Evolutionary conservation across 208 protist species (phyloP).

Genomic region (Leishmania turanica): DNA sequence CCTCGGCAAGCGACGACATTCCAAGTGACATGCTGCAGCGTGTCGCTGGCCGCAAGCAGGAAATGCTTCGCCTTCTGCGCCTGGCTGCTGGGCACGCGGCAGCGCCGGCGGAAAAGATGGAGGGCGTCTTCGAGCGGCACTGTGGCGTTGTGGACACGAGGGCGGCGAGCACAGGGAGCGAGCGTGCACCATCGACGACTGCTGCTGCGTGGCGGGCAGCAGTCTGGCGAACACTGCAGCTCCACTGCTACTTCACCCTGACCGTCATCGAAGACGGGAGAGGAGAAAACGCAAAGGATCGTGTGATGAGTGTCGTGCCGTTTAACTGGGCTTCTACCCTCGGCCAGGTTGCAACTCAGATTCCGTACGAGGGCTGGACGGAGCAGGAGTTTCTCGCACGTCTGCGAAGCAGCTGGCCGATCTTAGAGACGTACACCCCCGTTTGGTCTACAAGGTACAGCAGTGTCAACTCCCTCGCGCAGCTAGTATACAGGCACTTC

Average conservation of each 20-base stretch:
- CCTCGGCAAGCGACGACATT: not conserved
- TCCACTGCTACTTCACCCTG: constrained; percentile 22
- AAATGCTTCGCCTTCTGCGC: constrained; percentile 24
- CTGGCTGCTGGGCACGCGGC: constrained; percentile 6
- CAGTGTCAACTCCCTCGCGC: constrained; percentile 28
- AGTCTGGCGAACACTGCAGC: constrained; percentile 17
- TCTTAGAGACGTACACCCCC: constrained; percentile 14
- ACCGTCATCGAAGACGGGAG: too few relatives aligned
- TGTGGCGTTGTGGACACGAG: constrained; percentile 8
- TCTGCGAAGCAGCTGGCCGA: constrained; percentile 27
- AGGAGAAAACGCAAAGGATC: not conserved
- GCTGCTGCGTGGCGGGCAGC: constrained; percentile 4
- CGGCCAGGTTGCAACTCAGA: constrained; percentile 22
- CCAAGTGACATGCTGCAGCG: constrained; percentile 9
- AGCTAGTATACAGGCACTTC: constrained; percentile 48
- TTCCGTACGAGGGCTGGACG: constrained; percentile 72
- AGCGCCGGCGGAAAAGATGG: constrained; percentile 8
- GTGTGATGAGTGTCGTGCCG: constrained; percentile 23
- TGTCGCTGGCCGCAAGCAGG: constrained; percentile 3
- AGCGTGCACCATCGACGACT: not conserved
- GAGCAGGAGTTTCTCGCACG: constrained; percentile 42
- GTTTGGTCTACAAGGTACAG: constrained; percentile 18
- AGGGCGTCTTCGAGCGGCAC: constrained; percentile 13
- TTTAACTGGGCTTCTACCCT: constrained; percentile 57
- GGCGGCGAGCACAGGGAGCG: not conserved